phyloP scores from a whole-genome alignment of 2,329 filamentous ascomycete species.

The Aureobasidium vineae region DNA sequence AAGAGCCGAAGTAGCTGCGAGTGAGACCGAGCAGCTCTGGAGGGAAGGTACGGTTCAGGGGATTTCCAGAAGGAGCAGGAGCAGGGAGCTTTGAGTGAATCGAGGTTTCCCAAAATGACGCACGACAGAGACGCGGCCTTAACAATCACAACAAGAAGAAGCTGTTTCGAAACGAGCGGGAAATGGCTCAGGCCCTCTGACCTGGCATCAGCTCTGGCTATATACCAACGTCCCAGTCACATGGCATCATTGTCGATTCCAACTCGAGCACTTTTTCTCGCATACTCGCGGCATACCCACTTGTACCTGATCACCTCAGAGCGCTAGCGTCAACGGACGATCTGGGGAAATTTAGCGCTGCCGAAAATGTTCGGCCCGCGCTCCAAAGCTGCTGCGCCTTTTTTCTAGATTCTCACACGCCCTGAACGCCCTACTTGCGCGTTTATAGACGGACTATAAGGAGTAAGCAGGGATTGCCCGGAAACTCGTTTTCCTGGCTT shows the following conservation, averaged over 20 bases:
- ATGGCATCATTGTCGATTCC: conserved; percentile 23
- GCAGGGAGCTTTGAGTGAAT: background rate
- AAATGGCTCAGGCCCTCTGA: conserved; percentile 22
- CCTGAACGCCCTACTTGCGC: conserved; percentile 9
- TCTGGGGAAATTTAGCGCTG: conserved; percentile 25
- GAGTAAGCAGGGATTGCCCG: background rate
- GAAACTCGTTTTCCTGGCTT: background rate
- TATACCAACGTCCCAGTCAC: conserved; percentile 24
- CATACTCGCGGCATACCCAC: conserved; percentile 25
- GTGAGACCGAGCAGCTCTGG: background rate
- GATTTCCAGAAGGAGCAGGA: conserved; percentile 5
- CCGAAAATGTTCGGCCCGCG: conserved; percentile 22
- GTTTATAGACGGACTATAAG: conserved; percentile 4
- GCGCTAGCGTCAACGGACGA: conserved; percentile 17
- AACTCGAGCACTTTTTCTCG: conserved; percentile 14
- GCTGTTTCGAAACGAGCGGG: conserved; percentile 9
- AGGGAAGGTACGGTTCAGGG: conserved; percentile 17
- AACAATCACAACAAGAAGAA: conserved; percentile 13
- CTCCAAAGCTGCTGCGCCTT: conserved; percentile 21
- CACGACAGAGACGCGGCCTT: conserved; percentile 1
- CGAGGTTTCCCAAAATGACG: conserved; percentile 12
- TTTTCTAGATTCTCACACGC: conserved; percentile 6
- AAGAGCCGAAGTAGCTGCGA: conserved; percentile 13
- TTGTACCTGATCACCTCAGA: conserved; percentile 20
- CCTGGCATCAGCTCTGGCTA: conserved; percentile 13